Evolutionary conservation across 2,329 filamentous ascomycete species (phyloP), one percentile per base, ranked within the genome.

Genomic region (Xylariaceae sp.): DNA sequence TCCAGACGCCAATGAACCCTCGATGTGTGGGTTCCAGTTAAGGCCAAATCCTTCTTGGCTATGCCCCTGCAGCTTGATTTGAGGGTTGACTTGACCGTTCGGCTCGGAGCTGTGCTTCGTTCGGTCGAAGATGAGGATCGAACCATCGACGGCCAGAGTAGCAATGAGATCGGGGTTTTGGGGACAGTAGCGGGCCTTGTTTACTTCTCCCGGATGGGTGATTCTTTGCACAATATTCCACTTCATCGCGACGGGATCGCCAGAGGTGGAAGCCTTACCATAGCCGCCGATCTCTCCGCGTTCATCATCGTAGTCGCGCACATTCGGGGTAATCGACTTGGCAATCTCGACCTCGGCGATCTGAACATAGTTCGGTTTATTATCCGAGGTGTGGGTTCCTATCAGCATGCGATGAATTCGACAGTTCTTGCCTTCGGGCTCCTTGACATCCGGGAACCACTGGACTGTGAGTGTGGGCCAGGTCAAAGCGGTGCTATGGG

Each of bases 401-500:
- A 97, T 87, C 34, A 99, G 82, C 47, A 97, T 81, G 66, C 95
- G 89, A 76, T 99, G 94, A 67, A 88, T 87, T 56, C 86, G 89
- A 74, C 90, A 91, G 70, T 91, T 89, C 76, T 94, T 95, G 73
- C 89, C 92, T 55, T 91, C 88, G 30, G 90, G 83, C 79, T 89
- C 86, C 80, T 93, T 91, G 68, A 93, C 89, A 74, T 99, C 94
- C 18, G 95, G 94, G 68, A 99, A 89, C 95, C 95, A 99, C 78
- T 99, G 94, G 1, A 92, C 92, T 30, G 94, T 97, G 63, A 99
- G 84, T 2, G 94, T 97, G 11, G 94, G 94, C 94, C 94, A 99
- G 72, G 96, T 92, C 59, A 99, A 80, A 47, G 95, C 95, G 65
- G 91, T 96, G 70, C 92, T 71, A 51, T 17, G 23, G 9, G 48